A percentile compares a stretch with the other conserved stretches of the same genome.
Evolutionary conservation across 345 rosid genomes (phyloP).

Genomic region (Eucalyptus brandiana): DNA sequence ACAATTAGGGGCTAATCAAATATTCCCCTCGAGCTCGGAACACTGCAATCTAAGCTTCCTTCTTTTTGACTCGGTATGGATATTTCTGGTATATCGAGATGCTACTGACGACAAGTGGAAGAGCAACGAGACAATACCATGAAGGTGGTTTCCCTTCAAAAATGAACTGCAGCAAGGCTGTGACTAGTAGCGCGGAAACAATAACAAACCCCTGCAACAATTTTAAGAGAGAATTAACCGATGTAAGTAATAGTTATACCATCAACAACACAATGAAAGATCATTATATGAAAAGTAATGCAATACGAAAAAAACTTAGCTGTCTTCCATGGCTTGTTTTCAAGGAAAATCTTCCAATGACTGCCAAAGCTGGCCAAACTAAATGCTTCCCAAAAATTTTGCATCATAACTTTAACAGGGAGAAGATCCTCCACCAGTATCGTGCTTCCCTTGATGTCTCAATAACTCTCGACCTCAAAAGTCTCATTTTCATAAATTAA

Average conservation of each 20-base stretch:
- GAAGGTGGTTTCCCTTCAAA: constrained; percentile 94
- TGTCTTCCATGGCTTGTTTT: background rate
- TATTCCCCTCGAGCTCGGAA: background rate
- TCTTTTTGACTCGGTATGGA: constrained; percentile 60
- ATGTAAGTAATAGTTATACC: background rate
- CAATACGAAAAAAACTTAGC: background rate
- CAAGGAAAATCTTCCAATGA: background rate
- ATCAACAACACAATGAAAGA: background rate
- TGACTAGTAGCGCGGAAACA: constrained; percentile 89
- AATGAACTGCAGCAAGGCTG: constrained; percentile 79
- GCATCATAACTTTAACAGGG: background rate
- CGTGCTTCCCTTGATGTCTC: background rate
- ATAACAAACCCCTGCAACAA: constrained; percentile 82
- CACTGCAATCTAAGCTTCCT: constrained; percentile 35
- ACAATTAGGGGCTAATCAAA: background rate
- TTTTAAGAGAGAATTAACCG: background rate
- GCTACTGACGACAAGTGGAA: constrained; percentile 79
- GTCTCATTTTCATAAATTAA: background rate
- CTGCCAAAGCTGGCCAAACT: background rate
- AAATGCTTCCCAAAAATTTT: background rate
- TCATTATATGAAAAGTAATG: background rate
- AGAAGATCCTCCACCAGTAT: background rate
- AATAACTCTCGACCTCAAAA: background rate
- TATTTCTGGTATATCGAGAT: constrained; percentile 84
- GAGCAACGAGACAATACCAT: constrained; percentile 53